phyloP scores from a whole-genome alignment of 2,329 filamentous ascomycete genomes.

The Acrocalymma vagum region DNA sequence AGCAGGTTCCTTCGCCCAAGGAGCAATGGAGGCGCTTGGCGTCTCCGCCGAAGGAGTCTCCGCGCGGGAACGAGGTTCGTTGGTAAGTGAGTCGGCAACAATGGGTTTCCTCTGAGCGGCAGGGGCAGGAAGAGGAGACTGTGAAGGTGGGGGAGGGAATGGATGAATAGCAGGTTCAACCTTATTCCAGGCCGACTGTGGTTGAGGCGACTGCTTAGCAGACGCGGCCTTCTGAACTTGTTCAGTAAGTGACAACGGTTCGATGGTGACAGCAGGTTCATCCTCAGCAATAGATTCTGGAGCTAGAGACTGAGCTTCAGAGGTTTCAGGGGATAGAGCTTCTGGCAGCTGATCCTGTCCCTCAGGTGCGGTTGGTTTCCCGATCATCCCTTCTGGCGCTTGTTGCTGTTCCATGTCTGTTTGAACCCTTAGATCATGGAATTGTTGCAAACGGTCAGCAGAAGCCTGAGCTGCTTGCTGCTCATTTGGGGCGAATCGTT shows the following conservation, averaged over 20 bases:
- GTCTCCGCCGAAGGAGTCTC: slow-evolving; percentile 76
- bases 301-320: slow-evolving; percentile 23
- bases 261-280: slow-evolving; percentile 44
- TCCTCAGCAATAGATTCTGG: slow-evolving; percentile 14
- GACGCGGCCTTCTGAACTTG: slow-evolving; percentile 81
- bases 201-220: slow-evolving; percentile 64
- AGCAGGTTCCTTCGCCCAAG: slow-evolving; percentile 88
- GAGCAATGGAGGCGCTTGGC: slow-evolving; percentile 78
- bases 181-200: slow-evolving; percentile 67
- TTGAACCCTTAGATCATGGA: slow-evolving; percentile 79
- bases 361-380: slow-evolving; percentile 33
- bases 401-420: slow-evolving; percentile 64
- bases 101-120: slow-evolving; percentile 88
- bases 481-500: slow-evolving; percentile 38
- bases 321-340: slow-evolving; percentile 26
- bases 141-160: slow-evolving; percentile 76
- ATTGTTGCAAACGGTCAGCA: slow-evolving; percentile 80
- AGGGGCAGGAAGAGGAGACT: slow-evolving; percentile 85
- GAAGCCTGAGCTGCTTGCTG: slow-evolving; percentile 52
- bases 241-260: slow-evolving; percentile 77
- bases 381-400: slow-evolving; percentile 47
- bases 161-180: slow-evolving; percentile 79
- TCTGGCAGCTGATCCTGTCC: slow-evolving; percentile 33
- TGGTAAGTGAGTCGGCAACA: slow-evolving; percentile 76
- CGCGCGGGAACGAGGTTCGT: slow-evolving; percentile 75